These are phyloP conservation scores for Pythium pyrilobum DNA, from an alignment of 352 stramenopile species.

Conservation along the genomic window DNA sequence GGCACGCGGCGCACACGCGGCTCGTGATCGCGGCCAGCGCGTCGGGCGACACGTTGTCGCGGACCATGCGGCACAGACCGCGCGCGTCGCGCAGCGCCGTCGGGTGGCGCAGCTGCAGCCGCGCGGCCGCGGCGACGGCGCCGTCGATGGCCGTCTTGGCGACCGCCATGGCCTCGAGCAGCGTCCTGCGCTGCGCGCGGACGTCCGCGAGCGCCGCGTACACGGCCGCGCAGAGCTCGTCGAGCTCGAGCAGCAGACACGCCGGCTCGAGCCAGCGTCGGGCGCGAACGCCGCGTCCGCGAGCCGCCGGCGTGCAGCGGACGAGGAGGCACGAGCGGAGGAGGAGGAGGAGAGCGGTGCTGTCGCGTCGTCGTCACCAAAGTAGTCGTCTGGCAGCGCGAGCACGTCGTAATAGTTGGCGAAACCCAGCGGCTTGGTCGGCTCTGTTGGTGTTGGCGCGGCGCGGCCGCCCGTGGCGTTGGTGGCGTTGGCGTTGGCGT, in stretches of 20 bases:
- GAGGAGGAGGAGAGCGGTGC: neutral
- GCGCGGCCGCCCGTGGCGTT: neutral
- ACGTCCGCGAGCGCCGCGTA: slow-evolving; percentile 25
- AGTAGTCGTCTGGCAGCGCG: slow-evolving; percentile 3
- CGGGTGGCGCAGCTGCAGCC: slow-evolving; percentile 20
- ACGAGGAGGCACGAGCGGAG: neutral
- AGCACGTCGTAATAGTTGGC: slow-evolving; percentile 10
- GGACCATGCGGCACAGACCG: slow-evolving; percentile 20
- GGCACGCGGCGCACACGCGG: too few relatives aligned
- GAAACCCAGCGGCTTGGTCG: neutral
- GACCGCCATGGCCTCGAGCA: slow-evolving; percentile 32
- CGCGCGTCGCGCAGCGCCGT: slow-evolving; percentile 12
- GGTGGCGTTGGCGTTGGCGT: too few relatives aligned
- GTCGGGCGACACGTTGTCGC: too few relatives aligned
- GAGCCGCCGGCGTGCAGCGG: neutral
- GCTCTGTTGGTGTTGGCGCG: neutral
- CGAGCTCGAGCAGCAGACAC: slow-evolving; percentile 28
- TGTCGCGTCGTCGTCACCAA: neutral
- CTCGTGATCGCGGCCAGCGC: too few relatives aligned
- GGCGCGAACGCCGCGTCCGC: slow-evolving; percentile 22
- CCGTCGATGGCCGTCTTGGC: slow-evolving; percentile 24
- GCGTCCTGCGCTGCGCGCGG: slow-evolving; percentile 26
- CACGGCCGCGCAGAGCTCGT: slow-evolving; percentile 13
- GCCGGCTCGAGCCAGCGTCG: slow-evolving; percentile 19
- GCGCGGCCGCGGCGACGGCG: slow-evolving; percentile 11